These are phyloP conservation scores for Dorcoceras hygrometricum DNA, from an alignment of 257 asterid genomes.

Conservation along the genomic window DNA sequence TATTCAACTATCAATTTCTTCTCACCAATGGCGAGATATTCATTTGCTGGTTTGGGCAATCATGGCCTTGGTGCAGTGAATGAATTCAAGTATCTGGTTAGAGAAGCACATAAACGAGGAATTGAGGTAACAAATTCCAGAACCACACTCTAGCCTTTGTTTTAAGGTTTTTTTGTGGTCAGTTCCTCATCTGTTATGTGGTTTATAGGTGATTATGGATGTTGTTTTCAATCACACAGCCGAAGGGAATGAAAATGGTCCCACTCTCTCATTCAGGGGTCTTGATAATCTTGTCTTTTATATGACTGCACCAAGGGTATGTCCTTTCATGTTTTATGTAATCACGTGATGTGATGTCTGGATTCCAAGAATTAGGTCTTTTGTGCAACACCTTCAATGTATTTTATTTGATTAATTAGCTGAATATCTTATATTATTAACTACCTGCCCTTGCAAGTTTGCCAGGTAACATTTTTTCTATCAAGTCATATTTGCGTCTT, in stretches of 20 bases:
- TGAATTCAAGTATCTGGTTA: constrained; percentile 85
- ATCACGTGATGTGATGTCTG: neutral
- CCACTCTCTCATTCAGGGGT: constrained; percentile 78
- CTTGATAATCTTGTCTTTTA: constrained; percentile 86
- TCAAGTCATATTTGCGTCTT: constrained; percentile 1
- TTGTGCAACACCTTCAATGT: neutral
- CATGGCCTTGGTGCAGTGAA: constrained; percentile 69
- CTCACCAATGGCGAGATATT: constrained; percentile 96
- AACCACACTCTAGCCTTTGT: constrained; percentile 14
- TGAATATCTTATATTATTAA: neutral
- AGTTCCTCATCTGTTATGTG: constrained; percentile 23
- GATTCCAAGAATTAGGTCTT: constrained; percentile 1
- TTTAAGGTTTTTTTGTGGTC: constrained; percentile 18
- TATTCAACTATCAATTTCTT: constrained; percentile 90
- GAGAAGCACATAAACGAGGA: constrained; percentile 94
- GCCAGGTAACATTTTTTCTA: neutral
- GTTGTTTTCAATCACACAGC: constrained; percentile 98
- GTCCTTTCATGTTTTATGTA: neutral
- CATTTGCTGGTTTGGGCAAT: constrained; percentile 57
- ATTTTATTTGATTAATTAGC: neutral
- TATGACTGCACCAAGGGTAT: constrained; percentile 96
- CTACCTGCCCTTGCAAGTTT: neutral
- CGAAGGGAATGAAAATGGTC: constrained; percentile 97
- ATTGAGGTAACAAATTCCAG: constrained; percentile 60
- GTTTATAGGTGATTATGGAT: constrained; percentile 89